Base-by-base conservation (phyloP, 257 asterid species). In the Nicotiana attenuata region DNA sequence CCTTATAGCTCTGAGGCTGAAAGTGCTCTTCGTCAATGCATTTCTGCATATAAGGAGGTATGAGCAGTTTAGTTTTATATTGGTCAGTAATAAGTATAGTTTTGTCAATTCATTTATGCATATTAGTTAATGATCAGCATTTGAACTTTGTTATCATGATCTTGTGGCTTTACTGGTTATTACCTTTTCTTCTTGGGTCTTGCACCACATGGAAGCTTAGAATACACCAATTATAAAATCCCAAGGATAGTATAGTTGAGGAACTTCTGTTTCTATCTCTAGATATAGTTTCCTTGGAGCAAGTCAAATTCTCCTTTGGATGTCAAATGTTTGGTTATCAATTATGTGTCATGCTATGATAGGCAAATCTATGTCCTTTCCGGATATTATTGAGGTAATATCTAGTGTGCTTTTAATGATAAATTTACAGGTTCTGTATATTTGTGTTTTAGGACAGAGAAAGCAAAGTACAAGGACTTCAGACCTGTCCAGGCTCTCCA, bases 1-100 rank as follows among this genome's bases (percentile, higher is more conserved):
- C 71, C 24, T 63, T 83, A 77, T 55, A 84, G 10, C 52, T 7
- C 76, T 26, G 92, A 88, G 82, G 92, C 87, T 52, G 92, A 88
- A 83, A 87, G 87, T 81, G 88, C 90, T 79, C 85, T 91, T 83
- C 86, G 69, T 71, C 91, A 87, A 83, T 95, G 99, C 89, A 82
- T 92, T 81, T 90, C 97, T 83, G 90, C 92, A 69, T 92, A 83
- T 80, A 91, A 86, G 83, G 93, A 89, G 97, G 99, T 95, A 90
- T 64, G 67, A 19, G 52, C 78, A 57, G 65, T 71, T 66, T 35
- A 55, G 2, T 80, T 59, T 8, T 22, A 33, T 29, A 53, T 76
- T 66, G 53, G 14, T 4, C 52, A 14, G 47, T 22, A 50, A 38
- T 38, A 41, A 41, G 50, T 41, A 8, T 41, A 10, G 47, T 64